Evolutionary conservation across 345 rosid species (phyloP).

Genomic region (Citrus cavaleriei): DNA sequence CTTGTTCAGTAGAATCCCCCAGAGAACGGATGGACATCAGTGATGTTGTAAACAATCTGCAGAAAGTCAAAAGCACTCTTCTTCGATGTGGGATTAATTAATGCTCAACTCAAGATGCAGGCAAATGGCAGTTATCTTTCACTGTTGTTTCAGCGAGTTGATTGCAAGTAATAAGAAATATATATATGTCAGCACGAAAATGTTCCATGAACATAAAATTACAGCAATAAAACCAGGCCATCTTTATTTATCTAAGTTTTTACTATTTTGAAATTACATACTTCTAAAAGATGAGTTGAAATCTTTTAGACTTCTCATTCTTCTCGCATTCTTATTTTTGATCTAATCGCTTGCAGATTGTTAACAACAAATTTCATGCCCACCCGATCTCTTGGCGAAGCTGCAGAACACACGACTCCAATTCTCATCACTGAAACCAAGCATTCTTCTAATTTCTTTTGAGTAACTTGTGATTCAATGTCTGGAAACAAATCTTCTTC

Average conservation of each 20-base stretch:
- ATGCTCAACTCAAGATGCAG: not conserved
- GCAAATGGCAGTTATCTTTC: not conserved
- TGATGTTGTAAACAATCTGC: slow-evolving; percentile 3
- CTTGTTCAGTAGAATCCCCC: slow-evolving; percentile 13
- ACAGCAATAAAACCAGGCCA: not conserved
- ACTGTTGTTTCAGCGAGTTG: not conserved
- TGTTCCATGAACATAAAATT: not conserved
- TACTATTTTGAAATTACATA: too few relatives aligned
- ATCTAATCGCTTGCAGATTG: slow-evolving; percentile 16
- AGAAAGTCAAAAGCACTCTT: slow-evolving; percentile 19
- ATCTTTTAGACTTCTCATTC: not conserved
- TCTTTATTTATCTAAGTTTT: too few relatives aligned
- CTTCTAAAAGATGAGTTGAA: too few relatives aligned
- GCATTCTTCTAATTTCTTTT: slow-evolving; percentile 12
- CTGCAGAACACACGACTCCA: slow-evolving; percentile 21
- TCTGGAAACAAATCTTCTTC: not conserved
- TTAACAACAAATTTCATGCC: slow-evolving; percentile 15
- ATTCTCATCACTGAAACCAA: slow-evolving; percentile 19
- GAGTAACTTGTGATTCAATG: not conserved
- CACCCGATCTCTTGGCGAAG: slow-evolving; percentile 10
- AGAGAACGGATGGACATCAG: slow-evolving; percentile 3
- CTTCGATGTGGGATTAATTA: not conserved
- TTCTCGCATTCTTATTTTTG: not conserved
- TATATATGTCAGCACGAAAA: not conserved
- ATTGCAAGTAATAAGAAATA: not conserved